These are phyloP conservation scores for Hermanozyma aechmeae DNA, from an alignment of 805 yeast species.

Conservation along the genomic window DNA sequence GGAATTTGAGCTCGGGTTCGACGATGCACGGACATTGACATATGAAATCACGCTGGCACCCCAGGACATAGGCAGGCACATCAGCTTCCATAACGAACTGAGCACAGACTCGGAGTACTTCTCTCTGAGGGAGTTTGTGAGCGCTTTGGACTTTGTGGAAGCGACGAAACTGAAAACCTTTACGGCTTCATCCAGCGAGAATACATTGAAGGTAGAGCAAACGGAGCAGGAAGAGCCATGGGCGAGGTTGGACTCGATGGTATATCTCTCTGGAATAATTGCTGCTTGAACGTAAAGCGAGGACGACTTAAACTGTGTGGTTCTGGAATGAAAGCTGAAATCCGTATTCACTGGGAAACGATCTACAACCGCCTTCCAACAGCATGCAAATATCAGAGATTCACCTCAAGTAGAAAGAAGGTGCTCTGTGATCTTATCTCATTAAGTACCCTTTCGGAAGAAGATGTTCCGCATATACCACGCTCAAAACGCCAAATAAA, in stretches of 20 bases:
- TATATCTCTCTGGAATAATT: too few relatives aligned
- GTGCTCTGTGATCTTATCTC: not conserved
- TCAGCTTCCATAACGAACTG: not conserved
- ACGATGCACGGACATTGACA: not conserved
- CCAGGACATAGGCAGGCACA: not conserved
- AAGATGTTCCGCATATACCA: too few relatives aligned
- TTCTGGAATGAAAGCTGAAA: too few relatives aligned
- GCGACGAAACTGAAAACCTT: too few relatives aligned
- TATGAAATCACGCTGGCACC: not conserved
- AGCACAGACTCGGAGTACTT: constrained; percentile 1
- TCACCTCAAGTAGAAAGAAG: not conserved
- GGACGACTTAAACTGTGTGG: too few relatives aligned
- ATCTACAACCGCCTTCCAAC: not conserved
- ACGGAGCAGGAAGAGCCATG: too few relatives aligned
- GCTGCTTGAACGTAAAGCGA: too few relatives aligned
- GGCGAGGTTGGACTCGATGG: too few relatives aligned
- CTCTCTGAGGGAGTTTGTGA: constrained; percentile 1
- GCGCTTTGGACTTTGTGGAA: not conserved
- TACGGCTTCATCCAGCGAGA: too few relatives aligned
- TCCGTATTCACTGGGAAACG: not conserved
- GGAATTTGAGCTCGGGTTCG: constrained; percentile 14
- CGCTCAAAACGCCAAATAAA: too few relatives aligned
- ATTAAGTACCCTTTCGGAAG: not conserved
- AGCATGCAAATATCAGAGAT: not conserved
- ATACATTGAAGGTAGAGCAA: too few relatives aligned